phyloP scores from a whole-genome alignment of 441 rosid species.

The Syzygium malaccense region DNA sequence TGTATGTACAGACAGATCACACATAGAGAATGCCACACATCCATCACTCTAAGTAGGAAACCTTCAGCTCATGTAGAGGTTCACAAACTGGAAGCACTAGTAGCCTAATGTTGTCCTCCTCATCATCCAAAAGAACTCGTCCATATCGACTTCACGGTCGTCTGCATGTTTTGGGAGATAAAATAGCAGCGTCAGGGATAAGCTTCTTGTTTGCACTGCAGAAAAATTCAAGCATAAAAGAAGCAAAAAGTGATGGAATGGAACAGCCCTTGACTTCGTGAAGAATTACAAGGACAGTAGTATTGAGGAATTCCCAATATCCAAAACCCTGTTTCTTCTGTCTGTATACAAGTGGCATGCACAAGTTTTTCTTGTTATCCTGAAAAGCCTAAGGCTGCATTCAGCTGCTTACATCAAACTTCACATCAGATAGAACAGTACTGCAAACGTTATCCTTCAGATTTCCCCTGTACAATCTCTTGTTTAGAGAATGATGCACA shows the following conservation, averaged over 20 bases:
- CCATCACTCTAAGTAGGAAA: background rate
- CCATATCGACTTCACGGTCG: conserved; percentile 69
- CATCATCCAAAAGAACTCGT: conserved; percentile 87
- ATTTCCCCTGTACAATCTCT: background rate
- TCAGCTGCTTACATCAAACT: background rate
- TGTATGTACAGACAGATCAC: conserved; percentile 7
- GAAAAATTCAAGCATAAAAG: background rate
- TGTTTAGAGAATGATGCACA: background rate
- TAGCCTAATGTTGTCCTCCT: conserved; percentile 53
- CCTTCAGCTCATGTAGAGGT: background rate
- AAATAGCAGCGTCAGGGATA: background rate
- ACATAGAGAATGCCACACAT: background rate
- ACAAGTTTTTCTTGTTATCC: background rate
- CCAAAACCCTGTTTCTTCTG: background rate
- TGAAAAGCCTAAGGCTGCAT: background rate
- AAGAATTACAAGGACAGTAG: background rate
- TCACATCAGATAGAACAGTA: background rate
- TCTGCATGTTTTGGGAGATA: conserved; percentile 27
- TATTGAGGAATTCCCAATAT: background rate
- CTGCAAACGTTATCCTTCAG: background rate
- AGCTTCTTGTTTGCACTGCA: background rate
- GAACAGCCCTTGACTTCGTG: background rate
- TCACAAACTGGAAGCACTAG: conserved; percentile 19
- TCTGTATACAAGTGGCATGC: background rate
- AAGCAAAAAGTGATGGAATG: background rate